Percentiles rank a stretch among this genome's conserved stretches.
These are phyloP conservation scores for Colletotrichum tanaceti DNA, from an alignment of 2,329 filamentous ascomycete genomes.

Conservation along the genomic window DNA sequence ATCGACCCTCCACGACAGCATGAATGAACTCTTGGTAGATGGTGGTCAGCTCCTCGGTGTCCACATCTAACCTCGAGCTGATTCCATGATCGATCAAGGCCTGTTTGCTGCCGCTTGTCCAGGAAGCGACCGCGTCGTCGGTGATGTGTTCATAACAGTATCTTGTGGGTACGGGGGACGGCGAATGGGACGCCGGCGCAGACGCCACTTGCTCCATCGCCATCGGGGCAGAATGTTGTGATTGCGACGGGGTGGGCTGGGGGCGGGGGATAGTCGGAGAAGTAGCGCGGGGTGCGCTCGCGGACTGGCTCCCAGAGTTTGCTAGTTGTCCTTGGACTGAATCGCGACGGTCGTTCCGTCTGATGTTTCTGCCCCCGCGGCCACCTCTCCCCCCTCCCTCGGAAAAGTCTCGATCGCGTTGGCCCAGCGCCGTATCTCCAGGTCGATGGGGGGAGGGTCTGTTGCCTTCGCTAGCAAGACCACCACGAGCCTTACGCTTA, in stretches of 20 bases:
- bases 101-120: conserved; percentile 73
- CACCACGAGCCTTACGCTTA: conserved; percentile 70
- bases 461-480: conserved; percentile 60
- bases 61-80: conserved; percentile 73
- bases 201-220: conserved; percentile 44
- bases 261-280: conserved; percentile 34
- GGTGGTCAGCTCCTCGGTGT: conserved; percentile 74
- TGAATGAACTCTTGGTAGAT: conserved; percentile 89
- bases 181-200: conserved; percentile 42
- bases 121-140: conserved; percentile 73
- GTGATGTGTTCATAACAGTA: conserved; percentile 84
- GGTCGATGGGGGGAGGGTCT: conserved; percentile 73
- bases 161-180: conserved; percentile 53
- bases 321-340: conserved; percentile 53
- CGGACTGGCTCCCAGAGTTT: conserved; percentile 26
- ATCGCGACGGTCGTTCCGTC: conserved; percentile 64
- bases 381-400: conserved; percentile 59
- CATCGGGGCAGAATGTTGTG: conserved; percentile 43
- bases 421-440: conserved; percentile 64
- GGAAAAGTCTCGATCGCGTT: conserved; percentile 65
- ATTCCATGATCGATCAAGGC: conserved; percentile 74
- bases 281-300: conserved; percentile 32
- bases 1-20: conserved; percentile 75
- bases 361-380: conserved; percentile 59
- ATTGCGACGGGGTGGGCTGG: conserved; percentile 39